Evolutionary conservation across 2,329 filamentous ascomycete genomes (phyloP).

Genomic region (Ciborinia camelliae): DNA sequence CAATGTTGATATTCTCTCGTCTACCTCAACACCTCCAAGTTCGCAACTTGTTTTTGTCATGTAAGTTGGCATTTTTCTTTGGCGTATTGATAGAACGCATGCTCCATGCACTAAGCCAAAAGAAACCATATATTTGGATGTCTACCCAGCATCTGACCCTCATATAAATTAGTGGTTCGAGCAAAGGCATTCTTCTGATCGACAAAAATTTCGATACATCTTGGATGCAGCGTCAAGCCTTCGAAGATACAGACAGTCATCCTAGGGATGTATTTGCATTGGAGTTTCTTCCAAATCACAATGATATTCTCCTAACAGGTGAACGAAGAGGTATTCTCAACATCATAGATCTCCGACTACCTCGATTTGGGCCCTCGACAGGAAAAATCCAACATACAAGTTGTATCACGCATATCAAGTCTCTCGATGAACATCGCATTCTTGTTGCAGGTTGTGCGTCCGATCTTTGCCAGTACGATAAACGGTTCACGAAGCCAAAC

Average conservation of each 20-base stretch:
- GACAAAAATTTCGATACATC: constrained; percentile 8
- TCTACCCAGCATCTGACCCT: not conserved
- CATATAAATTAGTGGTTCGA: constrained; percentile 7
- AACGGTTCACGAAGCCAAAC: constrained; percentile 43
- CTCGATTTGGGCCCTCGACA: constrained; percentile 26
- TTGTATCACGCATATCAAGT: constrained; percentile 48
- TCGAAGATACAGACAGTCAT: not conserved
- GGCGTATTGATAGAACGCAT: not conserved
- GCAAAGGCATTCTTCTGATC: constrained; percentile 10
- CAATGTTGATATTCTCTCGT: constrained; percentile 2
- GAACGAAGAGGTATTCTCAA: constrained; percentile 44
- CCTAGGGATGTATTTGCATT: constrained; percentile 47
- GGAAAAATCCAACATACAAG: constrained; percentile 39
- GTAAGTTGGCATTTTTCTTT: not conserved
- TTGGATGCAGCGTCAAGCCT: not conserved
- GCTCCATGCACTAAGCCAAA: not conserved
- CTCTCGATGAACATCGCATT: constrained; percentile 48
- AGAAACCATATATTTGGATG: not conserved
- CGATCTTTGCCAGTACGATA: constrained; percentile 54
- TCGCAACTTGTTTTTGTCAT: constrained; percentile 12
- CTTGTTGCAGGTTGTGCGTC: constrained; percentile 51
- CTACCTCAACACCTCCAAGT: not conserved
- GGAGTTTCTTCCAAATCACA: constrained; percentile 46
- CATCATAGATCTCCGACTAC: constrained; percentile 37
- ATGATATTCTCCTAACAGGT: constrained; percentile 49